phyloP scores from a whole-genome alignment of 2,329 filamentous ascomycete species.

The Paecilomyces sp. region DNA sequence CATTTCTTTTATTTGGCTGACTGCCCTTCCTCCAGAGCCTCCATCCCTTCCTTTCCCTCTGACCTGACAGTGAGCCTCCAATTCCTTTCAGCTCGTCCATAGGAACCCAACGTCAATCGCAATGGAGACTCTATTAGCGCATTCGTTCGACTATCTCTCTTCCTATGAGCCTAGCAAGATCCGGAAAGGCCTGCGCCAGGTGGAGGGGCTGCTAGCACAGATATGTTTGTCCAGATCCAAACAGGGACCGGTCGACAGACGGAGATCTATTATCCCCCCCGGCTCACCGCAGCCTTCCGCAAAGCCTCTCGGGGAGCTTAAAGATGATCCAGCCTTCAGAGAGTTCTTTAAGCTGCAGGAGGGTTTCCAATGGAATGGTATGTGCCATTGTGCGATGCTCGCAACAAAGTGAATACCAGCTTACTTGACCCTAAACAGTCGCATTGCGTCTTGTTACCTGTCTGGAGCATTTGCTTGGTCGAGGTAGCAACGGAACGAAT shows the following conservation, averaged over 20 bases:
- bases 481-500: conserved; percentile 72
- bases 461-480: conserved; percentile 77
- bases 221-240: conserved; percentile 68
- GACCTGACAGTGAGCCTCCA: conserved; percentile 2
- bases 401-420: background rate
- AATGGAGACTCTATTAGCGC: conserved; percentile 88
- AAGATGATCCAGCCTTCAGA: conserved; percentile 78
- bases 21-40: background rate
- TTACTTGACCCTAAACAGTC: conserved; percentile 41
- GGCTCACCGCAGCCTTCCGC: conserved; percentile 36
- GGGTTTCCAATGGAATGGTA: conserved; percentile 92
- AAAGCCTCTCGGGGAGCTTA: conserved; percentile 63
- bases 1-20: background rate
- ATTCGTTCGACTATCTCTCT: conserved; percentile 93
- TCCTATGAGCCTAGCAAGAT: conserved; percentile 86
- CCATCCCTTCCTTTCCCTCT: background rate
- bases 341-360: conserved; percentile 97
- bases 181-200: conserved; percentile 86
- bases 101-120: conserved; percentile 7
- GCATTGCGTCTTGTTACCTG: conserved; percentile 77
- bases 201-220: conserved; percentile 87
- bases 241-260: conserved; percentile 31
- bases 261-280: conserved; percentile 34
- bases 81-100: conserved; percentile 1
- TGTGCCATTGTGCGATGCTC: conserved; percentile 9